Base-by-base conservation (phyloP, 805 yeast species). In the Candida adriatica region DNA sequence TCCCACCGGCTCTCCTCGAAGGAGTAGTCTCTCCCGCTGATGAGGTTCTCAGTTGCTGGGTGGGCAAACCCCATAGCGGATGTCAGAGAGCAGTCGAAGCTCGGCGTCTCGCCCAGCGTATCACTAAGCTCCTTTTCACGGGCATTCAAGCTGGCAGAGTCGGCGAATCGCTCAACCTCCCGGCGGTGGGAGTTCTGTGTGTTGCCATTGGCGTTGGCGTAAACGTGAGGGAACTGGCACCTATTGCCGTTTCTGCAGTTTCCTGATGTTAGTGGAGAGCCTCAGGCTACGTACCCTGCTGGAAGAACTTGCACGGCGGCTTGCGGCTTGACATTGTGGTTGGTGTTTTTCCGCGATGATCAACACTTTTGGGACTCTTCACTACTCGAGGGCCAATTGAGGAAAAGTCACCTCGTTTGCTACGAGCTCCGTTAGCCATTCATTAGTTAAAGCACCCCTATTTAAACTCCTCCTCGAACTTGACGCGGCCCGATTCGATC, bases 401-500 rank as follows among this genome's bases (percentile, higher is more conserved):
- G n/a, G n/a, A n/a, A n/a, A n/a, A n/a, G n/a, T n/a, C n/a, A n/a
- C n/a, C n/a, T n/a, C n/a, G n/a, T n/a, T n/a, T n/a, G n/a, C n/a
- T n/a, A n/a, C n/a, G n/a, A n/a, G n/a, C n/a, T n/a, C n/a, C n/a
- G n/a, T n/a, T n/a, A n/a, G n/a, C n/a, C n/a, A n/a, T n/a, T n/a
- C n/a, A n/a, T n/a, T n/a, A n/a, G n/a, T n/a, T n/a, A n/a, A n/a
- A n/a, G n/a, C n/a, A n/a, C n/a, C n/a, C n/a, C n/a, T n/a, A n/a
- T n/a, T n/a, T n/a, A n/a, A n/a, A n/a, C n/a, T n/a, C n/a, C n/a
- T 48, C 53, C 4, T 69, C 75, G 46, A 78, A 44, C 31, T 70
- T 67, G 14, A 78, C 74, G 51, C 70, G 76, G 6, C 84, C 85
- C n/a, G 69, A 61, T 38, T 72, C 75, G 24, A 79, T 53, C 94